These are phyloP conservation scores for Apiospora kogelbergensis DNA, from an alignment of 2,329 filamentous ascomycete genomes.

Conservation along the genomic window DNA sequence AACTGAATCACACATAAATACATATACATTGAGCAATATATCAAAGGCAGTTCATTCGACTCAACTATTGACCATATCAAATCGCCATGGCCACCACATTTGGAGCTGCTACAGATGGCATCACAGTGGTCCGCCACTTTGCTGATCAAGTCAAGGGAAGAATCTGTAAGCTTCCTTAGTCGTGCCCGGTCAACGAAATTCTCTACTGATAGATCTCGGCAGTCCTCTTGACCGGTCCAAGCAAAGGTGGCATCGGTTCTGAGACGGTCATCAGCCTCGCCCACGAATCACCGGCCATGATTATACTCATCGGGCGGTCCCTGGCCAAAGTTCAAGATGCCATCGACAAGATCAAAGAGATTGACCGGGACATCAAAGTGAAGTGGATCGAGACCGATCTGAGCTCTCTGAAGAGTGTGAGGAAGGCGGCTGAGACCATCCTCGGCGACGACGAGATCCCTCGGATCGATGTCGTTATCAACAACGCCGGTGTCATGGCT, in stretches of 20 bases:
- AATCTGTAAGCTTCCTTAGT: constrained; percentile 20
- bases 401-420: constrained; percentile 30
- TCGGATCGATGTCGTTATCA: constrained; percentile 27
- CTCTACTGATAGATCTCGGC: background rate
- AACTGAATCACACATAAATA: background rate
- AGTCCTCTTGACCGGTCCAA: constrained; percentile 35
- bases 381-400: constrained; percentile 30
- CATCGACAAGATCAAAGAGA: constrained; percentile 27
- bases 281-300: constrained; percentile 25
- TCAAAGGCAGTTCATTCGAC: background rate
- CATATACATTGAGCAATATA: background rate
- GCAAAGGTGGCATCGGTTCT: constrained; percentile 30
- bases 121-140: constrained; percentile 19
- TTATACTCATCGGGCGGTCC: constrained; percentile 31
- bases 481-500: constrained; percentile 44
- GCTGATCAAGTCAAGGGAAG: constrained; percentile 25
- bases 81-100: constrained; percentile 13
- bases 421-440: constrained; percentile 28
- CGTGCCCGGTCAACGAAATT: background rate
- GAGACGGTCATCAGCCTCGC: constrained; percentile 31
- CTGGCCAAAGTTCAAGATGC: constrained; percentile 25
- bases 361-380: constrained; percentile 21
- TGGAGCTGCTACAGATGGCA: constrained; percentile 16
- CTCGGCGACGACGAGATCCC: constrained; percentile 29
- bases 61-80: background rate